Evolutionary conservation across 2,329 filamentous ascomycete genomes (phyloP).

Genomic region (Microdochium bolleyi): DNA sequence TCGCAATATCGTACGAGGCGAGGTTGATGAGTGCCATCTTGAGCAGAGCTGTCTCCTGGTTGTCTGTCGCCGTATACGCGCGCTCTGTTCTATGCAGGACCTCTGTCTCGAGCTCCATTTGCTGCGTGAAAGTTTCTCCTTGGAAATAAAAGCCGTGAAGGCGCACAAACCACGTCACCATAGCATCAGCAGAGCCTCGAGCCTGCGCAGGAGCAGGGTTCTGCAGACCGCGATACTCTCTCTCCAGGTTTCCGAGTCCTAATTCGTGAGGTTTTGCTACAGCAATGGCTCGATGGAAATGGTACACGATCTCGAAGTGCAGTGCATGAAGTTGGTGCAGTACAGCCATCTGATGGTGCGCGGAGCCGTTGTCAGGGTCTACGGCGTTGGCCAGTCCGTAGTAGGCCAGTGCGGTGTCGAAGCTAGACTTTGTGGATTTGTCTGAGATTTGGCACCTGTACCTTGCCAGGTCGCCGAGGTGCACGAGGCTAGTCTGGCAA

Average conservation of each 20-base stretch:
- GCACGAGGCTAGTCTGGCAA: constrained; percentile 77
- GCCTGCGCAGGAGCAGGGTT: constrained; percentile 23
- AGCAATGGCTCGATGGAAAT: constrained; percentile 77
- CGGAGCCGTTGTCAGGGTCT: constrained; percentile 69
- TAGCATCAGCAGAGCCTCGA: constrained; percentile 42
- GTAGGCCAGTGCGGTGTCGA: constrained; percentile 73
- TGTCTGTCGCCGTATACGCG: constrained; percentile 62
- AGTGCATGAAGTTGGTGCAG: constrained; percentile 71
- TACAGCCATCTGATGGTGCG: constrained; percentile 86
- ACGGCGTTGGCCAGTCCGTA: constrained; percentile 77
- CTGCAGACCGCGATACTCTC: constrained; percentile 60
- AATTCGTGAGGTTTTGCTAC: constrained; percentile 67
- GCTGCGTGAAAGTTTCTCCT: constrained; percentile 64
- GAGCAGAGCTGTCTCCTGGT: constrained; percentile 56
- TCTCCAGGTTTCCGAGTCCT: constrained; percentile 68
- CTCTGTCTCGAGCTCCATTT: constrained; percentile 77
- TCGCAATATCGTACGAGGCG: constrained; percentile 69
- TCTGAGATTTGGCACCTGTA: constrained; percentile 71
- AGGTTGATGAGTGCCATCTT: constrained; percentile 85
- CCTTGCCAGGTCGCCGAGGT: constrained; percentile 81
- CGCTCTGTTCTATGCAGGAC: constrained; percentile 71
- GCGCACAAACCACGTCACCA: constrained; percentile 76
- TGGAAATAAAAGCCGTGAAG: constrained; percentile 80
- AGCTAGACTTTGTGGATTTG: constrained; percentile 59
- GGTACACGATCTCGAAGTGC: constrained; percentile 79